phyloP scores from a whole-genome alignment of 208 protist species.

The Crithidia thermophila region DNA sequence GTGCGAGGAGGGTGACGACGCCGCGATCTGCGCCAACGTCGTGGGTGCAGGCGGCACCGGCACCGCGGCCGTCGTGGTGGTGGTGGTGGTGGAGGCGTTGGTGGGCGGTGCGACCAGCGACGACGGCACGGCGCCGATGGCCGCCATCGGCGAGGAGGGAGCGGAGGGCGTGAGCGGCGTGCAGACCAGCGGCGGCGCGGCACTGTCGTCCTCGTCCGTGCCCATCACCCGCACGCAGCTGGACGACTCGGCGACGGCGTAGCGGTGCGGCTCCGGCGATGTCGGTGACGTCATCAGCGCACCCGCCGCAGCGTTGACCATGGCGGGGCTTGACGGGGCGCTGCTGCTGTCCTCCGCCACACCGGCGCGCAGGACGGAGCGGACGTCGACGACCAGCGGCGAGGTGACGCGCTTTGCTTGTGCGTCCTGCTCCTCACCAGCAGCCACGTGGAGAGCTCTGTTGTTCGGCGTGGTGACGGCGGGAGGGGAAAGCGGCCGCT shows the following conservation, averaged over 20 bases:
- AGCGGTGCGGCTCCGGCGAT: neutral
- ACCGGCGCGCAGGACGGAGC: slow-evolving; percentile 9
- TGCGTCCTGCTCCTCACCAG: neutral
- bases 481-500: slow-evolving; percentile 1
- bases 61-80: too few relatives aligned
- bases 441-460: too few relatives aligned
- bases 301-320: neutral
- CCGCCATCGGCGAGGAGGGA: neutral
- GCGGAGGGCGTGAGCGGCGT: neutral
- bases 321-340: neutral
- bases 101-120: neutral
- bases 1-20: slow-evolving; percentile 8
- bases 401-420: neutral
- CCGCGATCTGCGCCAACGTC: neutral
- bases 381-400: neutral
- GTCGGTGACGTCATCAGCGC: neutral
- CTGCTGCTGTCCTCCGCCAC: neutral
- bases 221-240: neutral
- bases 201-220: neutral
- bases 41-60: slow-evolving; percentile 1
- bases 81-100: too few relatives aligned
- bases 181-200: neutral
- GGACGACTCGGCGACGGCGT: neutral
- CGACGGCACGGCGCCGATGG: neutral
- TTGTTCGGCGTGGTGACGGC: too few relatives aligned